Base-by-base conservation (phyloP, 2,329 filamentous ascomycete genomes). In the Xylariomycetidae sp. region DNA sequence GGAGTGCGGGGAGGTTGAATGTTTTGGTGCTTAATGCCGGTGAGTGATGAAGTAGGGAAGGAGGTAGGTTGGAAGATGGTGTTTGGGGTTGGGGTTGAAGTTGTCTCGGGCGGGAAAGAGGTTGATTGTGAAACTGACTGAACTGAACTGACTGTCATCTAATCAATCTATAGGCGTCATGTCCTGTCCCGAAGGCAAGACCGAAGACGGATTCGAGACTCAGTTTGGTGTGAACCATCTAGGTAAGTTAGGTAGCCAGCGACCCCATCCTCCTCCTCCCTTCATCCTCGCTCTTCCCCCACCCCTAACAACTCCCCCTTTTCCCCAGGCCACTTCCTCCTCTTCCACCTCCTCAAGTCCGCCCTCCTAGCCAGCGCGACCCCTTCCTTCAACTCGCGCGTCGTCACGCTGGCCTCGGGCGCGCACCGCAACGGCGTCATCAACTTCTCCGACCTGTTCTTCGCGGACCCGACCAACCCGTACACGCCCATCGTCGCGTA, bases 361-460 rank as follows among this genome's bases (percentile, higher is more conserved):
- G 8, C 20, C 20, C 20, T n/a, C 20, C 20, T 23, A 23, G 28
- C 34, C 6, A 41, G 36, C 4, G 33, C 40, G 22, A 42, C 14
- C 19, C 37, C 41, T 11, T 32, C 31, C 0, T 68, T 65, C 36
- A 42, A 54, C 10, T 67, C 62, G 3, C 60, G 71, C 3, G 62
- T 74, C 6, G 55, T 75, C 27, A 30, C 50, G 48, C 48, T 72
- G 3, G 57, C 66, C 2, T 66, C 63, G 4, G 45, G 54, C 3
- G 64, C 48, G 5, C 69, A 73, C 41, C 59, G 59, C 6, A 29
- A 33, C 6, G 44, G 43, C 5, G 39, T 23, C 20, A 8, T n/a
- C 20, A 23, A n/a, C 20, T n/a, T 23, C 20, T 23, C 20, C n/a
- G n/a, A 8, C 8, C n/a, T 8, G n/a, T 8, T 8, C 20, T 23